phyloP scores from a whole-genome alignment of 2,329 filamentous ascomycete species.

The Acrocalymma vagum region DNA sequence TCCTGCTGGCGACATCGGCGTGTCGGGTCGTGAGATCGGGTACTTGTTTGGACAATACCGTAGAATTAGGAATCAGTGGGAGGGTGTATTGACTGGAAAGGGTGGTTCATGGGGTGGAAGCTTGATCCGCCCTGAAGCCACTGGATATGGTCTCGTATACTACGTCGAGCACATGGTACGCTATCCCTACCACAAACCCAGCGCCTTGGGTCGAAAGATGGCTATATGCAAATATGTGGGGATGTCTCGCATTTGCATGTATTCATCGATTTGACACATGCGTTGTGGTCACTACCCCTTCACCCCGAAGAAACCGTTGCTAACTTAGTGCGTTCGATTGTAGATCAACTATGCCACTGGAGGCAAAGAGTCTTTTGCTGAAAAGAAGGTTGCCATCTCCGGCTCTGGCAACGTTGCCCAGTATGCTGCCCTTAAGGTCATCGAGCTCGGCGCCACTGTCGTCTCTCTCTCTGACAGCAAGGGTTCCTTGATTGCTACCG shows the following conservation, averaged over 20 bases:
- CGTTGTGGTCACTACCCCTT: too few relatives aligned
- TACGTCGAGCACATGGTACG: slow-evolving; percentile 46
- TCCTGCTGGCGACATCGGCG: slow-evolving; percentile 96
- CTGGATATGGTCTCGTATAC: slow-evolving; percentile 95
- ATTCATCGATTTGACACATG: too few relatives aligned
- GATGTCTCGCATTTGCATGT: too few relatives aligned
- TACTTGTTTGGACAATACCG: slow-evolving; percentile 96
- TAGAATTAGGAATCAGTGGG: slow-evolving; percentile 86
- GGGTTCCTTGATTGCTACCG: slow-evolving; percentile 80
- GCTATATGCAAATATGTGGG: too few relatives aligned
- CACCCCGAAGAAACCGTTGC: too few relatives aligned
- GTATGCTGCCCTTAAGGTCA: slow-evolving; percentile 94
- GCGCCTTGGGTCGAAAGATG: too few relatives aligned
- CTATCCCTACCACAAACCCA: too few relatives aligned
- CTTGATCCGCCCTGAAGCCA: slow-evolving; percentile 95
- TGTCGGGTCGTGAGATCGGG: slow-evolving; percentile 89
- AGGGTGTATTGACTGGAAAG: slow-evolving; percentile 97
- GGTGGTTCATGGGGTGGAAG: slow-evolving; percentile 91
- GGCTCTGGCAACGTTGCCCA: slow-evolving; percentile 98
- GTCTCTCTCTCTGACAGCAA: slow-evolving; percentile 93
- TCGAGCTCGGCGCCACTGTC: slow-evolving; percentile 93
- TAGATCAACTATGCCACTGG: slow-evolving; percentile 81
- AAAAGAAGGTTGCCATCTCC: slow-evolving; percentile 94
- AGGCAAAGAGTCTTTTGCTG: slow-evolving; percentile 83
- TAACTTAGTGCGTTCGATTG: too few relatives aligned